A percentile compares a stretch with the other conserved stretches of the same genome.
Evolutionary conservation across 768 basidiomycete genomes (phyloP).

Genomic region (Chiua virens): DNA sequence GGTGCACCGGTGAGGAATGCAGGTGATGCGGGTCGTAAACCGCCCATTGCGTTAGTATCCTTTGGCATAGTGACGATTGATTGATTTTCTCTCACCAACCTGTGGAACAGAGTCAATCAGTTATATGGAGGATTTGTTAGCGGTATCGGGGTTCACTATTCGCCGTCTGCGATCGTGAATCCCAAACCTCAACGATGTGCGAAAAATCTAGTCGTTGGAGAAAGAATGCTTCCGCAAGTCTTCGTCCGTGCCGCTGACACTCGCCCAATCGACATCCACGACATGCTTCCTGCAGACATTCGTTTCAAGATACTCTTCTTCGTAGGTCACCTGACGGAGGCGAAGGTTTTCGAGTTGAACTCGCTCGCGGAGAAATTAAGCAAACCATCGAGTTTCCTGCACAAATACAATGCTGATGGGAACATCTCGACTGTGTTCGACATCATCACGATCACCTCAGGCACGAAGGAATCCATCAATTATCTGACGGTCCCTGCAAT

Average conservation of each 20-base stretch:
- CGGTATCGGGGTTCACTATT: conserved; percentile 42
- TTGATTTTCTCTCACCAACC: not conserved
- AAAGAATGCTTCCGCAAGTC: conserved; percentile 38
- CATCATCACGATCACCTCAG: conserved; percentile 26
- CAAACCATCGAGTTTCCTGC: conserved; percentile 27
- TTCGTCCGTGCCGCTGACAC: conserved; percentile 38
- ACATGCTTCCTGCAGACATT: conserved; percentile 38
- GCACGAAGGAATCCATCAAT: conserved; percentile 33
- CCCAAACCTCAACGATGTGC: conserved; percentile 32
- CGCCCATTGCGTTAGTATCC: conserved; percentile 35
- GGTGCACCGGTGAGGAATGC: too few species aligned
- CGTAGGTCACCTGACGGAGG: conserved; percentile 27
- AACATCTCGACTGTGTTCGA: conserved; percentile 32
- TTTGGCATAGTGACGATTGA: not conserved
- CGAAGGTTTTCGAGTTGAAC: conserved; percentile 20
- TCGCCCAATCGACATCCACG: conserved; percentile 40
- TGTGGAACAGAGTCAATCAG: conserved; percentile 33
- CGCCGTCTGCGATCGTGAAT: conserved; percentile 36
- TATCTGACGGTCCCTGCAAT: conserved; percentile 35
- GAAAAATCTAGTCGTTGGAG: conserved; percentile 33
- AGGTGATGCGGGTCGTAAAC: conserved; percentile 33
- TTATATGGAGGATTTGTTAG: conserved; percentile 39
- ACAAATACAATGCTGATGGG: conserved; percentile 24
- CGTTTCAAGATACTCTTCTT: conserved; percentile 41
- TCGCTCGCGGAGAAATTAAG: conserved; percentile 28